Percentiles rank a stretch among this genome's conserved stretches.
phyloP scores from a whole-genome alignment of 257 asterid species.

The Solanum commersonii region DNA sequence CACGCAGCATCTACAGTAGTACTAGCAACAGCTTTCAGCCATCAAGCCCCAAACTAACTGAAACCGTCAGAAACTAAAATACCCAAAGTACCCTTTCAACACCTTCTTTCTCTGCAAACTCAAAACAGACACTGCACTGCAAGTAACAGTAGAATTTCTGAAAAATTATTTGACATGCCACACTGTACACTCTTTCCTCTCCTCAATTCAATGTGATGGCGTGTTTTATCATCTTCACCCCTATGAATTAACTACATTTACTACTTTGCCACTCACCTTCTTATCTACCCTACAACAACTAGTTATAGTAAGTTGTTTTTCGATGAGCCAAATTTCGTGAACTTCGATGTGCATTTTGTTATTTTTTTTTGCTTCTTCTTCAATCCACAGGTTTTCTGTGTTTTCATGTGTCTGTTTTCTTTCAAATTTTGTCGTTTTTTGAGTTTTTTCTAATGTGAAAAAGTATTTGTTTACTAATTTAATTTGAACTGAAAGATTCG shows the following conservation, averaged over 20 bases:
- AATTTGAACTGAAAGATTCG: not conserved
- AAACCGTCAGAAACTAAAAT: constrained; percentile 22
- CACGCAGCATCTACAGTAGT: not conserved
- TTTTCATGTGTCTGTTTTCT: constrained; percentile 15
- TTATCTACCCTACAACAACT: constrained; percentile 7
- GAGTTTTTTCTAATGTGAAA: constrained; percentile 21
- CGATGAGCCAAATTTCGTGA: constrained; percentile 33
- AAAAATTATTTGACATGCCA: not conserved
- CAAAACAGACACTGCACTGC: not conserved
- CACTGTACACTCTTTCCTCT: not conserved
- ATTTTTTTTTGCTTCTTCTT: constrained; percentile 27
- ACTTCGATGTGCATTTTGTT: constrained; percentile 21
- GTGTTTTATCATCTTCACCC: constrained; percentile 19
- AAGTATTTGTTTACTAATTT: constrained; percentile 3
- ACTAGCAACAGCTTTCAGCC: not conserved
- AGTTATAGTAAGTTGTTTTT: not conserved
- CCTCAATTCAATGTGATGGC: constrained; percentile 27
- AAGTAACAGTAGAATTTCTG: constrained; percentile 10
- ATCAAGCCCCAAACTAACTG: constrained; percentile 11
- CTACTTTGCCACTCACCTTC: constrained; percentile 22
- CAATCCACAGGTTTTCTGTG: constrained; percentile 57
- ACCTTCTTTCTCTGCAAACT: not conserved
- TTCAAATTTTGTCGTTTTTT: constrained; percentile 28
- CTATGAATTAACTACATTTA: constrained; percentile 44
- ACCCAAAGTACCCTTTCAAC: constrained; percentile 11